Base-by-base conservation (phyloP, 345 rosid species). In the Euphorbia lathyris region DNA sequence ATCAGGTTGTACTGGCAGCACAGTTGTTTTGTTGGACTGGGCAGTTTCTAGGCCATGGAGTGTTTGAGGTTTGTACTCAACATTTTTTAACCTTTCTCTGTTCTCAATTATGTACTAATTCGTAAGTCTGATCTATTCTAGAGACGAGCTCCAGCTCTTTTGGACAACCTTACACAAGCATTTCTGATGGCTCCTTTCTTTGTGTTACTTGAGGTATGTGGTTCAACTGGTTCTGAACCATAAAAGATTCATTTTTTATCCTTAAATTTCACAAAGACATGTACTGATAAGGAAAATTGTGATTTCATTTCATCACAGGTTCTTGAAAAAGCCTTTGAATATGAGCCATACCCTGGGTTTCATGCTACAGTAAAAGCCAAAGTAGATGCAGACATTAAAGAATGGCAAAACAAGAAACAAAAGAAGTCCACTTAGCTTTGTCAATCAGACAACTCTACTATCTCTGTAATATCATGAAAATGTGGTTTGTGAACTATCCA, bases 321-420 rank as follows among this genome's bases (percentile, higher is more conserved):
- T 27, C 57, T 65, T 29, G 87, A 94, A 26, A 68, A 52, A 10
- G 57, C 77, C 48, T 84, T 86, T 23, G 78, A 84, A 40, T 91
- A 94, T 42, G 97, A 91, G 72, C 98, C 96, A 27, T 91, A 87
- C 71, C 90, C 95, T 0, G 97, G 97, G 53, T 93, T 93, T 60
- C 90, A 83, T 47, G 90, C 71, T 11, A 81, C 72, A 0, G 96
- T 93, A 71, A 74, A 69, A 58, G 88, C 87, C 22, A 86, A 82
- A 86, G 80, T 82, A 60, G 84, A 84, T 11, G 78, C 78, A 50
- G 87, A 90, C 36, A 79, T 88, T 53, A 83, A 86, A 72, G 84
- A 83, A 52, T 90, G 81, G 77, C 57, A 73, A 67, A 87, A 79
- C 34, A 84, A 72, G 72, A 85, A 86, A 69, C 74, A 73, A 60